Conservation (phyloP, 768 basidiomycete genomes). For the Tylopilus felleus region DNA sequence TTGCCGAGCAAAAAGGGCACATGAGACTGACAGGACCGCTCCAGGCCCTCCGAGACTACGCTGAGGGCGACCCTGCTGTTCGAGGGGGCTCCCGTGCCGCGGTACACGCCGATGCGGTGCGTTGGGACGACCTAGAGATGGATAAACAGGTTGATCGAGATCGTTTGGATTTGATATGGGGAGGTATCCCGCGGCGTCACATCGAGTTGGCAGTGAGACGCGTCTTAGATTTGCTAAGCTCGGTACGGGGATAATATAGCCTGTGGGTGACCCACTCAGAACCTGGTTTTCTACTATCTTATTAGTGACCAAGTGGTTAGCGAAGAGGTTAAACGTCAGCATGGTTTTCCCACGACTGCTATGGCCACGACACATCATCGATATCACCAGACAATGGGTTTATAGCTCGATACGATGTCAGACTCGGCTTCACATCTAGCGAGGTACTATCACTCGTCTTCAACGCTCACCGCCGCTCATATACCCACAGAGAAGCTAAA, state of each 20-base stretch:
- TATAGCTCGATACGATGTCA: slow-evolving; percentile 34
- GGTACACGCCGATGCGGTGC: background rate
- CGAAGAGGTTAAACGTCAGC: background rate
- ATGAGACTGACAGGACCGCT: too few relatives aligned
- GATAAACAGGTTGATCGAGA: too few relatives aligned
- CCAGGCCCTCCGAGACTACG: background rate
- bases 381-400: slow-evolving; percentile 24
- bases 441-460: slow-evolving; percentile 23
- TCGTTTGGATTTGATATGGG: too few relatives aligned
- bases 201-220: too few relatives aligned
- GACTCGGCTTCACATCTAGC: slow-evolving; percentile 39
- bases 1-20: background rate
- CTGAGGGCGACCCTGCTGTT: background rate
- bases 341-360: slow-evolving; percentile 24
- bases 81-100: slow-evolving; percentile 1
- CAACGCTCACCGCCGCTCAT: slow-evolving; percentile 8
- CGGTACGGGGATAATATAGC: too few relatives aligned
- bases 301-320: too few relatives aligned
- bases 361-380: slow-evolving; percentile 9
- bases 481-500: slow-evolving; percentile 66
- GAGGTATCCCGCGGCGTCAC: too few relatives aligned
- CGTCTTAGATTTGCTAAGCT: too few relatives aligned
- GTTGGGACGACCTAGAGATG: background rate
- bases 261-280: too few relatives aligned
- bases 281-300: too few relatives aligned